phyloP scores from a whole-genome alignment of 371 early-diverging fungal species.

The Rhizopus delemar region DNA sequence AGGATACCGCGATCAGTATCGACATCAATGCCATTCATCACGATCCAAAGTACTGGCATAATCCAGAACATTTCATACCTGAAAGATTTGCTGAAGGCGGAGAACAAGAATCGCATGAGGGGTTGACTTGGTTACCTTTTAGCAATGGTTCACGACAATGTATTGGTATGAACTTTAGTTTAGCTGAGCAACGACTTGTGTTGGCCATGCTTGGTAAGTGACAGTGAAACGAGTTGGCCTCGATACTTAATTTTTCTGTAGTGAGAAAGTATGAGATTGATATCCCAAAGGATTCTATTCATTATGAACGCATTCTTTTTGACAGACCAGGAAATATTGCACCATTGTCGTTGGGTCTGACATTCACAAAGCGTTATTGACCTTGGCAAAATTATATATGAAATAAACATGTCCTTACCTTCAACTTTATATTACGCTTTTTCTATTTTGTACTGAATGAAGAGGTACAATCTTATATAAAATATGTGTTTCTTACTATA shows the following conservation, averaged over 20 bases:
- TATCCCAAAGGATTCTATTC: slow-evolving; percentile 29
- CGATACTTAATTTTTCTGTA: background rate
- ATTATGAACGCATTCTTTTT: slow-evolving; percentile 20
- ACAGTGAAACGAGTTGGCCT: background rate
- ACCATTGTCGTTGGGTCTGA: slow-evolving; percentile 12
- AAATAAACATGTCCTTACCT: too few species aligned
- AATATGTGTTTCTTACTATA: too few species aligned
- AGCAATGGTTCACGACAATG: slow-evolving; percentile 34
- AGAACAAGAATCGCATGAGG: slow-evolving; percentile 9
- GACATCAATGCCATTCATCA: slow-evolving; percentile 41
- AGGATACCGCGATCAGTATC: slow-evolving; percentile 38
- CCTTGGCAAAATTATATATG: too few species aligned
- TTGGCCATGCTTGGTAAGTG: slow-evolving; percentile 39
- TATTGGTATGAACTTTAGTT: slow-evolving; percentile 48
- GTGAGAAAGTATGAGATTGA: slow-evolving; percentile 35
- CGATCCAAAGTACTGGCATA: slow-evolving; percentile 31
- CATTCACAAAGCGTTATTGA: slow-evolving; percentile 23
- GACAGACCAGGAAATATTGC: slow-evolving; percentile 19
- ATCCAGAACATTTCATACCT: slow-evolving; percentile 14
- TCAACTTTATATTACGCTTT: too few species aligned
- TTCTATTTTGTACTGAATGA: too few species aligned
- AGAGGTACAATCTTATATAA: too few species aligned
- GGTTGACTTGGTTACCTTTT: slow-evolving; percentile 36
- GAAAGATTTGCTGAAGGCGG: slow-evolving; percentile 17
- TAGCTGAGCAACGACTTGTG: slow-evolving; percentile 49